Evolutionary conservation across 2,329 filamentous ascomycete genomes (phyloP), one percentile per base, ranked within the genome.

Genomic region (Hypoxylon sp.): DNA sequence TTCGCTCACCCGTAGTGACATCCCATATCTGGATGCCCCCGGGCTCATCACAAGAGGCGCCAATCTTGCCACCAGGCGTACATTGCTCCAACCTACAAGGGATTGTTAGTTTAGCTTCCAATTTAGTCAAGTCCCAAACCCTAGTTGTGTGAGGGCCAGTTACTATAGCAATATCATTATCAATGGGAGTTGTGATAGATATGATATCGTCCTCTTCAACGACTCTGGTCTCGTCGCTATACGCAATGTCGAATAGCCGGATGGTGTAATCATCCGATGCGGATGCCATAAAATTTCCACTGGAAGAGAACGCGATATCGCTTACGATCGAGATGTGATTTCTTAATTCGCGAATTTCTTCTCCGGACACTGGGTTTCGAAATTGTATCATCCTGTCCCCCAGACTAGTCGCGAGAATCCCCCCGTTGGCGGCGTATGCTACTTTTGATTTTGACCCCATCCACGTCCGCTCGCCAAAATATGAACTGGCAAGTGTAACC

Each of bases 361-460:
- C 31, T 24, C 59, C 42, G 17, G 50, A 46, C 3, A 24, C 26
- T 29, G 24, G 14, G 19, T 39, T 48, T 5, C 26, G 10, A 42
- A 55, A 11, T 8, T 22, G 29, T 55, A 54, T 39, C 14, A 5
- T 17, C 26, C 51, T 14, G 3, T 52, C 5, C 1, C 4, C 1
- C n/a, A n/a, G 26, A 8, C n/a, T 17, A 13, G 44, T 19, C 13
- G 46, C 33, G 9, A 66, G 42, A 22, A 39, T n/a, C 2, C 10
- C 11, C 14, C 59, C 37, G 9, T 53, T 29, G 10, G 58, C 44
- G 13, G 52, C 59, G 37, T 59, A 66, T 22, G 37, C 29, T 13
- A 51, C 42, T 17, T 10, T 50, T 6, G 11, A 1, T 17, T 10
- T 50, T 6, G 11, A 1, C 19, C 1, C 1, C 19, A 22, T 22